Base-by-base conservation (phyloP, 179 eudicot species). In the Dionaea muscipula region DNA sequence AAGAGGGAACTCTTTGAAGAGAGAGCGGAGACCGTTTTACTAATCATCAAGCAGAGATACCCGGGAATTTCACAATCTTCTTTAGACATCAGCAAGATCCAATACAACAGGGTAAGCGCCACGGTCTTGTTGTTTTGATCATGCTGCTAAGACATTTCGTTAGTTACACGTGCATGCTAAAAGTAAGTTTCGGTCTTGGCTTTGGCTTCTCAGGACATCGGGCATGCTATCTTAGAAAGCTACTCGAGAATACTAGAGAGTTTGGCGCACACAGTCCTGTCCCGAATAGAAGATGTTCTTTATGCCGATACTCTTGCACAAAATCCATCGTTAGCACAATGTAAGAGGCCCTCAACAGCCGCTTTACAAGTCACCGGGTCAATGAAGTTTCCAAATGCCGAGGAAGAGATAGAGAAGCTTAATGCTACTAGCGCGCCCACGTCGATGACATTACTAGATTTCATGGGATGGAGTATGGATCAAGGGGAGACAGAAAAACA, bases 201-300 rank as follows among this genome's bases (percentile, higher is more conserved):
- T 19, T 19, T 43, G 47, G 21, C 6, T 53, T 36, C 40, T 13
- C 67, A 90, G 95, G 95, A 90, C 63, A 75, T 90, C 5, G 97
- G 97, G 18, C 95, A 83, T 24, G 93, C 94, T 20, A 44, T 90
- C 25, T 71, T 86, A 28, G 97, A 90, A 65, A 86, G 95, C 77
- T 86, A 90, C 50, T 86, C 97, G 47, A 79, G 95, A 71, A 78
- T 80, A 64, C 53, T 90, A 41, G 97, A 86, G 61, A 83, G 84
- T 58, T 65, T 81, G 46, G 97, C 95, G 7, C 85, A 71, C 62
- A 83, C 79, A 15, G 90, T 90, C 35, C 50, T 86, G 48, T 86
- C 97, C 13, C 78, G 88, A 26, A 81, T 90, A 26, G 97, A 86
- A 52, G 97, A 90, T 19, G 95, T 90, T 16, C 66, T 83, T 1